Conservation (phyloP, 225 moss, liverwort and hornwort genomes). For the Sphagnum tenellum region DNA sequence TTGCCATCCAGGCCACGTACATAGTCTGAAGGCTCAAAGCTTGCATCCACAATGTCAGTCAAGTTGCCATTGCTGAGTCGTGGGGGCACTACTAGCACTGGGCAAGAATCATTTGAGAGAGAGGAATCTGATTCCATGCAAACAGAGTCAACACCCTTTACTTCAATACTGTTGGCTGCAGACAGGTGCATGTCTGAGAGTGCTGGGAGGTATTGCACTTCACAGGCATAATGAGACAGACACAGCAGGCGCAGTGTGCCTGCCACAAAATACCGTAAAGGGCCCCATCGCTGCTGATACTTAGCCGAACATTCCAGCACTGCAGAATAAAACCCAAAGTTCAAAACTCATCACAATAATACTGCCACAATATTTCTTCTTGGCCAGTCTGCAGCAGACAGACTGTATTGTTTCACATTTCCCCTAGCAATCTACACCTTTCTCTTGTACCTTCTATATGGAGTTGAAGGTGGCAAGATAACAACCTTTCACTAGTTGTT, state of each 20-base stretch:
- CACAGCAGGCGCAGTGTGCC: constrained; percentile 47
- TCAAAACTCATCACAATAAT: neutral
- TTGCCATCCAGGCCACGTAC: constrained; percentile 57
- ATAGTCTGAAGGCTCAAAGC: constrained; percentile 46
- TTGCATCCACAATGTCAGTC: constrained; percentile 33
- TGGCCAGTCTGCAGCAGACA: no score
- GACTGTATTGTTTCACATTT: no score
- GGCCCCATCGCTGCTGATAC: constrained; percentile 58
- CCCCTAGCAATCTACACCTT: no score
- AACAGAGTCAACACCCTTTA: constrained; percentile 3
- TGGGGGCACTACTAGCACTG: constrained; percentile 33
- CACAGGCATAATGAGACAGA: constrained; percentile 53
- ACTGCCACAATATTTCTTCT: no score
- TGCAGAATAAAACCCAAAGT: constrained; percentile 11
- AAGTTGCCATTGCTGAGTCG: constrained; percentile 25
- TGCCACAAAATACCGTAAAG: constrained; percentile 59
- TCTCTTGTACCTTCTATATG: no score
- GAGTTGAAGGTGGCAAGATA: no score
- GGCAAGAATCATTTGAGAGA: constrained; percentile 13
- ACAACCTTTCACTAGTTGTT: no score
- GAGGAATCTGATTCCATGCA: constrained; percentile 22
- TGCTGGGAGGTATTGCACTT: constrained; percentile 43
- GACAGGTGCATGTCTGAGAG: constrained; percentile 7
- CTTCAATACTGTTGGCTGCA: constrained; percentile 5
- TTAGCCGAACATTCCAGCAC: constrained; percentile 58